Evolutionary conservation across 768 basidiomycete genomes (phyloP).

Genomic region (Lentinula detonsa): DNA sequence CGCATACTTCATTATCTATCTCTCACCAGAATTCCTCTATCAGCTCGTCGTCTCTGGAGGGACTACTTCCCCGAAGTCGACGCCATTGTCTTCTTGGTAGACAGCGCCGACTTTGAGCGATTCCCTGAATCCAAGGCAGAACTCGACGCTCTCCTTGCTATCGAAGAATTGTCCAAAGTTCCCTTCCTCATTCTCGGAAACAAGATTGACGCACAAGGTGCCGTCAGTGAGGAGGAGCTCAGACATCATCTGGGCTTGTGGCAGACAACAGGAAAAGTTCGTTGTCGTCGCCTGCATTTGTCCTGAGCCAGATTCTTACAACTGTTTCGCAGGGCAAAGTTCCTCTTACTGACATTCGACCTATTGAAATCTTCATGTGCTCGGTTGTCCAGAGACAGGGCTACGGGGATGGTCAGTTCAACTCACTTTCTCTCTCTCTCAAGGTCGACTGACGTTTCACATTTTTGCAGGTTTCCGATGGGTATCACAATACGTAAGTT

Average conservation of each 20-base stretch:
- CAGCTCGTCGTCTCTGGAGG: conserved; percentile 96
- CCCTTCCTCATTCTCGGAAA: conserved; percentile 98
- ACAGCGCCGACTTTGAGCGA: conserved; percentile 94
- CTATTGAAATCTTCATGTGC: conserved; percentile 99
- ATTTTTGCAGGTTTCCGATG: conserved; percentile 74
- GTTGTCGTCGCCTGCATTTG: conserved; percentile 8
- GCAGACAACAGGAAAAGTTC: conserved; percentile 98
- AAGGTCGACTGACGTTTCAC: background rate
- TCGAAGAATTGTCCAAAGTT: conserved; percentile 92
- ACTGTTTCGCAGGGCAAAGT: conserved; percentile 75
- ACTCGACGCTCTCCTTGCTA: conserved; percentile 90
- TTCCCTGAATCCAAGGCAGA: conserved; percentile 97
- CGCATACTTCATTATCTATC: background rate
- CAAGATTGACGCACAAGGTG: conserved; percentile 98
- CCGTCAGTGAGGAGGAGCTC: conserved; percentile 96
- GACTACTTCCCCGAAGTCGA: conserved; percentile 99
- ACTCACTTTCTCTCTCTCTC: background rate
- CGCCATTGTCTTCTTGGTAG: conserved; percentile 97
- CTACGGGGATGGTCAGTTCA: conserved; percentile 81
- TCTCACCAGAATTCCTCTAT: background rate
- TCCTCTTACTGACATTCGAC: conserved; percentile 92
- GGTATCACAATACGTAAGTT: conserved; percentile 92
- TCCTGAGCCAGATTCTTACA: background rate
- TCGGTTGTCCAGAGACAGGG: conserved; percentile 98
- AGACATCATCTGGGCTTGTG: conserved; percentile 93